Percentiles rank a stretch among this genome's conserved stretches.
Evolutionary conservation across 1,284 basidiomycete genomes (phyloP).

Genomic region (Sporisorium exsertum): DNA sequence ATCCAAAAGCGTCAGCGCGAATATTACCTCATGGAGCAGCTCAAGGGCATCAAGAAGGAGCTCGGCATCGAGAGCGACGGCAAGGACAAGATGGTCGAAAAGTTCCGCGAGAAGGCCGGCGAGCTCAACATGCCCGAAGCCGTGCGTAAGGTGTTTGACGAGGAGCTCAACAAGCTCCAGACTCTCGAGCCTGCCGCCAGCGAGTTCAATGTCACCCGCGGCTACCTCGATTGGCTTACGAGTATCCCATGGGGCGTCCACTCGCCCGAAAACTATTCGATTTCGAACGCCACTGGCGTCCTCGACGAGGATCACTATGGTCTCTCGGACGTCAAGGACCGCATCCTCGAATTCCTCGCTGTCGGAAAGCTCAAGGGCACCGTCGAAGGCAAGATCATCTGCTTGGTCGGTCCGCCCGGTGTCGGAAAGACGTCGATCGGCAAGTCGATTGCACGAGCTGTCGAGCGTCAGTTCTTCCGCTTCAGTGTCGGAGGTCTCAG

Average conservation of each 20-base stretch:
- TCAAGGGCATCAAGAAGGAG: conserved; percentile 99
- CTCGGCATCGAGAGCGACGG: conserved; percentile 96
- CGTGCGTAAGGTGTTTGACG: conserved; percentile 94
- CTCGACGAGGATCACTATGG: conserved; percentile 98
- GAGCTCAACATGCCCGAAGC: conserved; percentile 90
- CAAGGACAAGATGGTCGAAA: conserved; percentile 96
- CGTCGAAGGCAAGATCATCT: conserved; percentile 98
- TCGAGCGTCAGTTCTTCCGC: conserved; percentile 89
- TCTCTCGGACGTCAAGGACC: conserved; percentile 91
- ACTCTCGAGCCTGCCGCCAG: conserved; percentile 88
- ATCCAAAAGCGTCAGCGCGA: conserved; percentile 97
- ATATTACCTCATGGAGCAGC: conserved; percentile 98
- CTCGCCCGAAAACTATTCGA: conserved; percentile 92
- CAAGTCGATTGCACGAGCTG: conserved; percentile 89
- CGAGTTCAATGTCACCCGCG: conserved; percentile 82
- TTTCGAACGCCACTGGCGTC: conserved; percentile 83
- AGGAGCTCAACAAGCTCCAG: conserved; percentile 91
- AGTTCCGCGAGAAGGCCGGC: conserved; percentile 90
- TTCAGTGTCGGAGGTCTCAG: conserved; percentile 97
- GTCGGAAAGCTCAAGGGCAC: conserved; percentile 95
- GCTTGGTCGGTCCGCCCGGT: conserved; percentile 94
- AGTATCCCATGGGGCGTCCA: conserved; percentile 96
- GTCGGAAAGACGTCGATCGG: conserved; percentile 90
- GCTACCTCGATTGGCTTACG: conserved; percentile 73
- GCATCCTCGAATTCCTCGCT: conserved; percentile 97